A percentile compares a stretch with the other conserved stretches of the same genome.
Conservation (phyloP, 169 alveolate genomes). For the Plasmodium gonderi region DNA sequence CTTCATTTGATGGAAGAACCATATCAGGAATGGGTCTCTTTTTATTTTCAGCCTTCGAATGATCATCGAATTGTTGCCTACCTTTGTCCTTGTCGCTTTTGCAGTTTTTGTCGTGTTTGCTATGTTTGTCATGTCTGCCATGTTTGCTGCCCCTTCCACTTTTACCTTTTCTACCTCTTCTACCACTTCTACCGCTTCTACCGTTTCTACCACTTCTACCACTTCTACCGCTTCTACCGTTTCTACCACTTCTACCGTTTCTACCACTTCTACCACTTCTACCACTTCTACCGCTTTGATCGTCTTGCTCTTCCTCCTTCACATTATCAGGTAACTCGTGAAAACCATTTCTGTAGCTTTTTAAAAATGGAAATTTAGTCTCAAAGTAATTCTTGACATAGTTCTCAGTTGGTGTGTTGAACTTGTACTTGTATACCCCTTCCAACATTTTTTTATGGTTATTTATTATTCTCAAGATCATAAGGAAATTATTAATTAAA, state of each 20-base stretch:
- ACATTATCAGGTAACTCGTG: slow-evolving; percentile 9
- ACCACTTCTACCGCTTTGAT: not conserved
- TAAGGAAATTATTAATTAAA: slow-evolving; percentile 13
- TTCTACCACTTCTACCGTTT: not conserved
- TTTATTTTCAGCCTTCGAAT: no score
- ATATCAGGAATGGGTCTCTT: no score
- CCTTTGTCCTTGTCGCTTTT: not conserved
- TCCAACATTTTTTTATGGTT: slow-evolving; percentile 14
- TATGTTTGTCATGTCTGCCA: not conserved
- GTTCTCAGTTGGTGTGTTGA: slow-evolving; percentile 7
- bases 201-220: not conserved
- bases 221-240: not conserved
- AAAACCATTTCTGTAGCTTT: not conserved
- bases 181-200: not conserved
- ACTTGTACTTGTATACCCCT: not conserved
- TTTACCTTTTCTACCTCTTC: not conserved
- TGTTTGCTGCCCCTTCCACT: not conserved
- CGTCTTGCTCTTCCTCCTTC: not conserved
- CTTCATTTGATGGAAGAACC: no score
- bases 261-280: not conserved
- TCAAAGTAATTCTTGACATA: slow-evolving; percentile 26
- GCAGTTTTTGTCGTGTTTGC: not conserved
- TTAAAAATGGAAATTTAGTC: slow-evolving; percentile 18
- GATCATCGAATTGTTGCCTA: no score
- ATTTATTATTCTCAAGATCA: slow-evolving; percentile 8